Evolutionary conservation across 2,329 filamentous ascomycete genomes (phyloP).

Genomic region (Penicillium sp.): DNA sequence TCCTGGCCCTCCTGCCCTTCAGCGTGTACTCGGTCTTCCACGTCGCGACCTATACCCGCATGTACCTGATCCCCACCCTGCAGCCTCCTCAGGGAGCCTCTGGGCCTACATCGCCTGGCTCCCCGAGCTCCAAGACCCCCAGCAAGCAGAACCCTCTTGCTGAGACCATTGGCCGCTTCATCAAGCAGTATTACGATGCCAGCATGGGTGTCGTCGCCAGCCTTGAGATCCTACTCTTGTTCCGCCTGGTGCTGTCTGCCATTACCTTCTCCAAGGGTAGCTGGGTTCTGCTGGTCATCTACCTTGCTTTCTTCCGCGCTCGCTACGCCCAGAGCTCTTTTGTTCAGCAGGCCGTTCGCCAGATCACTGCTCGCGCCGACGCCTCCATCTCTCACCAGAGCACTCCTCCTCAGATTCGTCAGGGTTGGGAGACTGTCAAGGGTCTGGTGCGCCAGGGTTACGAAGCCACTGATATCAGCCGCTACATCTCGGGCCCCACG

Average conservation of each 20-base stretch:
- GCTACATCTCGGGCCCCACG: constrained; percentile 60
- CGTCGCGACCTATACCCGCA: constrained; percentile 92
- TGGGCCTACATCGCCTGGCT: constrained; percentile 54
- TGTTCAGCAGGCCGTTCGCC: constrained; percentile 77
- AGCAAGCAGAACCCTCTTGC: constrained; percentile 61
- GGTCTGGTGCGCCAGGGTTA: constrained; percentile 68
- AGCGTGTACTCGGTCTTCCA: constrained; percentile 98
- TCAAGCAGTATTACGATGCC: constrained; percentile 96
- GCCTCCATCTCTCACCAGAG: constrained; percentile 80
- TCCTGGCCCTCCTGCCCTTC: constrained; percentile 88
- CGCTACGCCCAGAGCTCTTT: constrained; percentile 88
- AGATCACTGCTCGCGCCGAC: constrained; percentile 73
- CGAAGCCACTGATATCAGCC: constrained; percentile 73
- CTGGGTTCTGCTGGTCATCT: constrained; percentile 81
- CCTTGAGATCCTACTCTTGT: constrained; percentile 85
- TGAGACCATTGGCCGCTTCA: constrained; percentile 84
- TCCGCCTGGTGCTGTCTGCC: constrained; percentile 75
- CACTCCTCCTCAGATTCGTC: constrained; percentile 73
- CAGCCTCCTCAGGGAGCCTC: constrained; percentile 57
- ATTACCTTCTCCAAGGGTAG: constrained; percentile 86
- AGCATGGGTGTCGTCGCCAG: constrained; percentile 91
- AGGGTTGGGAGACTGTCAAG: constrained; percentile 81
- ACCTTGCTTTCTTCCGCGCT: constrained; percentile 89
- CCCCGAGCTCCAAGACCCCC: constrained; percentile 51
- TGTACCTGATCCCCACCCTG: constrained; percentile 86